Base-by-base conservation (phyloP, 1,284 basidiomycete genomes). In the Spongiforma sp. region DNA sequence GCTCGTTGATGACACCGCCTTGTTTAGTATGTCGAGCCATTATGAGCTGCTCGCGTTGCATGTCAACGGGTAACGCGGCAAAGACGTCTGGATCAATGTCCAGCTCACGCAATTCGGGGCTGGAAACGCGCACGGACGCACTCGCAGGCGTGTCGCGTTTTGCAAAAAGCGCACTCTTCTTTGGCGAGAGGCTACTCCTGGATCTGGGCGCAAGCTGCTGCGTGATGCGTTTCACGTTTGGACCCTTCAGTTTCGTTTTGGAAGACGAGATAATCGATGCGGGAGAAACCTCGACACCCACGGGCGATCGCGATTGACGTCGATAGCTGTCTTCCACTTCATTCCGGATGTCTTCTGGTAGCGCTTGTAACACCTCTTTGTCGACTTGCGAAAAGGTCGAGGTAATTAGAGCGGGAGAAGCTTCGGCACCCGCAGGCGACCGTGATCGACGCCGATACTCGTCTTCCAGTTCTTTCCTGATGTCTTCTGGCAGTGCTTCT, bases 381-480 rank as follows among this genome's bases (percentile, higher is more conserved):
- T 95, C 93, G 7, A 95, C 81, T 72, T 93, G 91, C 1, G 91
- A 92, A 70, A 91, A 85, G n/a, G n/a, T n/a, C n/a, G 63, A 36
- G 28, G 48, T 7, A 26, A 55, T 57, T 10, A 62, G 62, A 24
- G 37, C 64, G 12, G 62, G 61, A 28, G 62, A 24, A 14, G 57
- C 60, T 37, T 65, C 63, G 32, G 46, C 50, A 7, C 60, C 61
- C 61, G 67, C 66, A 46, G 76, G 70, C 1, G 88, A 85, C 10
- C 74, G 81, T 1, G 85, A 87, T 59, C 84, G 85, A 50, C 86
- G 85, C 69, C 81, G 81, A 67, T 91, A 92, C 66, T 90, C 89
- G 5, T 77, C 77, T 66, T 93, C 84, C 6, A 94, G 80, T 71
- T 95, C 94, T 63, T 83, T 78, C 36, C 87, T 86, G 26, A 95